These are phyloP conservation scores for Macaranga tanarius DNA, from an alignment of 441 rosid species.

Conservation along the genomic window DNA sequence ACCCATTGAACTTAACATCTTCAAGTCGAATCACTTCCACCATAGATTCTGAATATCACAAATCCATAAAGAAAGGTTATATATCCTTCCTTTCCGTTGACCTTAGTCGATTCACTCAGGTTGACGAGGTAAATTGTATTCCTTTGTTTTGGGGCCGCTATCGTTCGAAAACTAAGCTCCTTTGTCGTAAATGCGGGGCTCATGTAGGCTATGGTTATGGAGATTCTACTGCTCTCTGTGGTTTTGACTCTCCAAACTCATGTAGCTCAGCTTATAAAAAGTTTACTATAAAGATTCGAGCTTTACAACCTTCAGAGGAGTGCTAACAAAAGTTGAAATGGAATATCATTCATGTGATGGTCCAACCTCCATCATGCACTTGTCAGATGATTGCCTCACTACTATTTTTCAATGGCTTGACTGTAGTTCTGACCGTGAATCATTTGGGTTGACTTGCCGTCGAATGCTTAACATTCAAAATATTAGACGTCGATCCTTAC, in stretches of 20 bases:
- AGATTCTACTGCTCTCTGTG: slow-evolving; percentile 53
- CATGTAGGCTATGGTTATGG: slow-evolving; percentile 62
- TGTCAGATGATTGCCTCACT: slow-evolving; percentile 70
- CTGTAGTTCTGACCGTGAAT: slow-evolving; percentile 46
- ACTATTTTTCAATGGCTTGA: slow-evolving; percentile 49
- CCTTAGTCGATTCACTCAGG: slow-evolving; percentile 66
- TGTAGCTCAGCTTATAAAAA: slow-evolving; percentile 42
- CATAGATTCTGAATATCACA: slow-evolving; percentile 39
- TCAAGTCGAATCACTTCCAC: slow-evolving; percentile 40
- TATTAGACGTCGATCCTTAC: slow-evolving; percentile 47
- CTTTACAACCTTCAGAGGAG: slow-evolving; percentile 59
- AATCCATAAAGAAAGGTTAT: slow-evolving; percentile 51
- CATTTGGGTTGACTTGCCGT: slow-evolving; percentile 72
- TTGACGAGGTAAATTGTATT: slow-evolving; percentile 63
- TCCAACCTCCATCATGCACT: slow-evolving; percentile 39
- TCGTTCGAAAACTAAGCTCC: slow-evolving; percentile 55
- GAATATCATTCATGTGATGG: slow-evolving; percentile 36
- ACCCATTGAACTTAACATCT: slow-evolving; percentile 59
- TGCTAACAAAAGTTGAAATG: slow-evolving; percentile 38
- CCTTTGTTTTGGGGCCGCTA: slow-evolving; percentile 46
- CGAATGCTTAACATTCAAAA: slow-evolving; percentile 70
- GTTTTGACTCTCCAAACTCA: slow-evolving; percentile 50
- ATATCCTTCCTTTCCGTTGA: slow-evolving; percentile 52
- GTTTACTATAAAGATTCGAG: slow-evolving; percentile 46
- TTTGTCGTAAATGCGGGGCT: slow-evolving; percentile 62